Base-by-base conservation (phyloP, 2,329 filamentous ascomycete species). In the Monosporascus sp. region DNA sequence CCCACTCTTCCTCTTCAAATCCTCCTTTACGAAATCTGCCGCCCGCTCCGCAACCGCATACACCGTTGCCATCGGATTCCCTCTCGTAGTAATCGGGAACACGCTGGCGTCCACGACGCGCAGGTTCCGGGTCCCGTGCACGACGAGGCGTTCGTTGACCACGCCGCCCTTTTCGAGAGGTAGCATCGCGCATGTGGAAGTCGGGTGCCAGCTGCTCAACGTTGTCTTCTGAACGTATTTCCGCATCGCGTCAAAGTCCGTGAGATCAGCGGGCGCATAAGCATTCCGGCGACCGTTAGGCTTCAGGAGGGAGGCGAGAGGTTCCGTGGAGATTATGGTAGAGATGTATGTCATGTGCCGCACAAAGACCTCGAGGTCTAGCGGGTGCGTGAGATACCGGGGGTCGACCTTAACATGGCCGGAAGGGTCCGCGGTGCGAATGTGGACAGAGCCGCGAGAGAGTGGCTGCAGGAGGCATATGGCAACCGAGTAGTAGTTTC, bases 391-490 rank as follows among this genome's bases (percentile, higher is more conserved):
- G 8, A 60, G 51, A 25, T 57, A 59, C 6, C 46, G 50, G 0
- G 58, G 58, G 18, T 59, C 55, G 8, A 60, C 49, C 7, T 45
- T 39, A 5, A 50, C 53, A 14, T 44, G 17, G 2, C 18, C 37
- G 11, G n/a, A 11, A 1, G 49, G n/a, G 48, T 52, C 47, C 5
- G 34, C 24, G 14, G 46, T 52, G 11, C 20, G 18, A 25, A 60
- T 59, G 48, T 60, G 56, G 8, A 55, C 52, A 3, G n/a, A 55
- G 5, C 57, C 56, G 18, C 57, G 57, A 7, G 56, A 58, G 6
- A 58, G 54, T 2, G 57, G 56, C 25, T 58, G 52, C n/a, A 34
- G 41, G 6, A 54, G 48, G 31, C 27, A 47, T 14, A 41, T 14
- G 15, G 36, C 44, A 6, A 54, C 34, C 4, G 48, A 37, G 37